A percentile compares a stretch with the other conserved stretches of the same genome.
These are phyloP conservation scores for Penium margaritaceum DNA, from an alignment of 139 green algal species.

Conservation along the genomic window DNA sequence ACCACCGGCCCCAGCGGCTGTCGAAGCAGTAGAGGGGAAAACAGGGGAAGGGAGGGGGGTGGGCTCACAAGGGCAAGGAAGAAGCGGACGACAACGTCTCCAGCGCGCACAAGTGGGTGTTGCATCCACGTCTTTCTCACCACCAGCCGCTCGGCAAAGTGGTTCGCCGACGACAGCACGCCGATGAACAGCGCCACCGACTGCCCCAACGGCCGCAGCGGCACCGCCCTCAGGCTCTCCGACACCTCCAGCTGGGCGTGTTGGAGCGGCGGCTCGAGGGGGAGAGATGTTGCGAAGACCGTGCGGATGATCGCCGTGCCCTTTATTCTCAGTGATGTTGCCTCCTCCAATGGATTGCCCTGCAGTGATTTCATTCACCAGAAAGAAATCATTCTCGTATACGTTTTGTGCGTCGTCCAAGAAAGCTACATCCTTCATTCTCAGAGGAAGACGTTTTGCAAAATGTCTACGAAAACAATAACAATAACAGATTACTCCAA, in stretches of 20 bases:
- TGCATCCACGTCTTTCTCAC: constrained; percentile 42
- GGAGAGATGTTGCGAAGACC: constrained; percentile 18
- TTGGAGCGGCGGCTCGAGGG: constrained; percentile 4
- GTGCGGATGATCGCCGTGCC: constrained; percentile 6
- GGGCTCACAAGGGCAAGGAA: constrained; percentile 34
- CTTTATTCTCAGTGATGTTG: constrained; percentile 6
- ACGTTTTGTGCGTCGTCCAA: too few species aligned
- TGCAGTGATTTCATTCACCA: too few species aligned
- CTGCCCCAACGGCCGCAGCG: background rate
- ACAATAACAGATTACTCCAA: too few species aligned
- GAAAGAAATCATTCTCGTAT: too few species aligned
- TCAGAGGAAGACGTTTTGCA: too few species aligned
- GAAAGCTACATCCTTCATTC: too few species aligned
- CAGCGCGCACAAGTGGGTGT: constrained; percentile 17
- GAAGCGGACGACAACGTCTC: constrained; percentile 28
- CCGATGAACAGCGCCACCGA: constrained; percentile 32
- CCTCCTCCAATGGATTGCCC: constrained; percentile 30
- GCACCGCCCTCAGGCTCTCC: constrained; percentile 13
- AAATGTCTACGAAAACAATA: too few species aligned
- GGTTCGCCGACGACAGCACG: constrained; percentile 31
- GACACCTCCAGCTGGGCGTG: constrained; percentile 15
- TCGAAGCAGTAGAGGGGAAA: too few species aligned
- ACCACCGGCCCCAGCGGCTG: too few species aligned
- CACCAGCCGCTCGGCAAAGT: constrained; percentile 31
- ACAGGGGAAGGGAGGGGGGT: too few species aligned